phyloP scores from a whole-genome alignment of 345 rosid species.

The Euclidium syriacum region DNA sequence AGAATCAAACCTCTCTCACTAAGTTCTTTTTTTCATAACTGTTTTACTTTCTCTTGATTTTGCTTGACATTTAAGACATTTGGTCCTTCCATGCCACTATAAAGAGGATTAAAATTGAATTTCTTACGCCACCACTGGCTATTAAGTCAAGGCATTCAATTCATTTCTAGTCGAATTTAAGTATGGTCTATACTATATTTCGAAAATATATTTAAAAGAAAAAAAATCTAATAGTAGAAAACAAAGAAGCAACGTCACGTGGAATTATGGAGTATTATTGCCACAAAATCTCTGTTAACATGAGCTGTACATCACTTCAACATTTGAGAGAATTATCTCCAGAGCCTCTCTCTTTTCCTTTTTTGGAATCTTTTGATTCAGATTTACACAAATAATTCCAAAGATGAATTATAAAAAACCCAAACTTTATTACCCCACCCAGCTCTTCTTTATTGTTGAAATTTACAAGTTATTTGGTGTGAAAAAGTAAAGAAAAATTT shows the following conservation, averaged over 20 bases:
- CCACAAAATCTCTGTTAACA: slow-evolving; percentile 24
- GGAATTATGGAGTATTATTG: slow-evolving; percentile 25
- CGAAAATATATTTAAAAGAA: slow-evolving; percentile 1
- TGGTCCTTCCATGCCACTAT: slow-evolving; percentile 11
- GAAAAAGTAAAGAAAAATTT: not conserved
- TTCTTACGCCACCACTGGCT: not conserved
- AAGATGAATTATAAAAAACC: not conserved
- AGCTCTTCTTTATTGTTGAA: slow-evolving; percentile 12
- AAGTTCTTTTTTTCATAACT: not conserved
- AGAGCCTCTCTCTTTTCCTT: slow-evolving; percentile 9
- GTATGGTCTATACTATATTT: not conserved
- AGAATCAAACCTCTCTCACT: not conserved
- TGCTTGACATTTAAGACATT: not conserved
- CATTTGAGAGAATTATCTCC: slow-evolving; percentile 15
- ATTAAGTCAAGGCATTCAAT: not conserved
- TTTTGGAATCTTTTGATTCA: slow-evolving; percentile 7
- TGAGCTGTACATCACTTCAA: slow-evolving; percentile 28
- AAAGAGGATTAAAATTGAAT: not conserved
- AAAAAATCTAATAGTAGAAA: not conserved
- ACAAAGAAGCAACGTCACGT: slow-evolving; percentile 14
- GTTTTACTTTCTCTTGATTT: not conserved
- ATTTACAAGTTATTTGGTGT: slow-evolving; percentile 20
- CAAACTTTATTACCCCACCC: not conserved
- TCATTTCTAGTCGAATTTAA: slow-evolving; percentile 10
- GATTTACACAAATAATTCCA: slow-evolving; percentile 8